Evolutionary conservation across 805 yeast species (phyloP).

Genomic region (Candida vaughaniae): DNA sequence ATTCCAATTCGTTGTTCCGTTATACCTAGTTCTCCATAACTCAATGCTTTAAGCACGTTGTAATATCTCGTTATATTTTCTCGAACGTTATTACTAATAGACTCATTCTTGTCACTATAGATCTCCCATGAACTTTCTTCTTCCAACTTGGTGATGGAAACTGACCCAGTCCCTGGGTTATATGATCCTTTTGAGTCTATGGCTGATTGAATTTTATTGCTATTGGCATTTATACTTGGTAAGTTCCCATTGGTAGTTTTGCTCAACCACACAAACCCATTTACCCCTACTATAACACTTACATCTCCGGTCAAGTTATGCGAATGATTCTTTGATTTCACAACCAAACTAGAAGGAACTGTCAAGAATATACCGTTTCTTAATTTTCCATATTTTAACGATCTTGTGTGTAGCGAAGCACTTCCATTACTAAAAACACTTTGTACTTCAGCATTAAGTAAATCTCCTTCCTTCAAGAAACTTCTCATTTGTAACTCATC

Average conservation of each 20-base stretch:
- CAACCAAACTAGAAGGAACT: conserved; percentile 80
- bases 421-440: conserved; percentile 84
- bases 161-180: conserved; percentile 57
- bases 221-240: conserved; percentile 13
- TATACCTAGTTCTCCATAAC: conserved; percentile 83
- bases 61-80: conserved; percentile 80
- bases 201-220: conserved; percentile 40
- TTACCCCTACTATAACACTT: conserved; percentile 86
- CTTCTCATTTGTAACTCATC: conserved; percentile 96
- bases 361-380: conserved; percentile 83
- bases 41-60: conserved; percentile 78
- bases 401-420: conserved; percentile 92
- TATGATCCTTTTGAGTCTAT: conserved; percentile 39
- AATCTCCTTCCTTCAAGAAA: conserved; percentile 92
- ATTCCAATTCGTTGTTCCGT: conserved; percentile 74
- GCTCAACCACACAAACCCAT: conserved; percentile 91
- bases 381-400: conserved; percentile 90
- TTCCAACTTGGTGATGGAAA: conserved; percentile 80
- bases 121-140: conserved; percentile 95
- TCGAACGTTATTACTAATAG: conserved; percentile 59
- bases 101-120: conserved; percentile 84
- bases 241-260: conserved; percentile 46
- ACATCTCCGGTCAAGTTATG: conserved; percentile 93
- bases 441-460: conserved; percentile 95
- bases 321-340: conserved; percentile 84